Evolutionary conservation across 1,284 basidiomycete genomes (phyloP).

Genomic region (Leccinum ponderosum): DNA sequence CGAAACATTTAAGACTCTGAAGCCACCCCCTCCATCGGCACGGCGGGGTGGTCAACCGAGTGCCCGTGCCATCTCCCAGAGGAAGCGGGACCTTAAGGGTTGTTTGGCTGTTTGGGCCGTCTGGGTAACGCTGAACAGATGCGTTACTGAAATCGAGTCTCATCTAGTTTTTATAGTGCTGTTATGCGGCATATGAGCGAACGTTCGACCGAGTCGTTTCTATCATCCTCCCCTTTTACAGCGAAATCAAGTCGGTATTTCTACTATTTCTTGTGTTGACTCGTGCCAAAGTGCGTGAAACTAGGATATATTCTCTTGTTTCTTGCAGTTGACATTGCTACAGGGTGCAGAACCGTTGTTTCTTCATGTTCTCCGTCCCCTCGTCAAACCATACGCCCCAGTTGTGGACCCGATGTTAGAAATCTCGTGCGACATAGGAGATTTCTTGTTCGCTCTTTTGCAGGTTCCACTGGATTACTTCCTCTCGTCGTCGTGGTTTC

Average conservation of each 20-base stretch:
- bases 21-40: slow-evolving; percentile 58
- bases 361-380: slow-evolving; percentile 69
- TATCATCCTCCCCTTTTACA: slow-evolving; percentile 76
- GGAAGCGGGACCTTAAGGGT: slow-evolving; percentile 82
- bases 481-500: slow-evolving; percentile 44
- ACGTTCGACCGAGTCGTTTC: slow-evolving; percentile 60
- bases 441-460: slow-evolving; percentile 59
- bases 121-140: slow-evolving; percentile 55
- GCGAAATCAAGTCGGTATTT: slow-evolving; percentile 70
- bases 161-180: slow-evolving; percentile 47
- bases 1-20: slow-evolving; percentile 80
- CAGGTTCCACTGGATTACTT: slow-evolving; percentile 53
- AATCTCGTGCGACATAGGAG: slow-evolving; percentile 56
- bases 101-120: slow-evolving; percentile 80
- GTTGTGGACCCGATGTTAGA: slow-evolving; percentile 64
- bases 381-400: slow-evolving; percentile 65
- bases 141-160: slow-evolving; percentile 15
- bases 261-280: slow-evolving; percentile 73
- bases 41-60: slow-evolving; percentile 64
- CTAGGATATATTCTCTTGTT: slow-evolving; percentile 1
- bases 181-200: slow-evolving; percentile 63
- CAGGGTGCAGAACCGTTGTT: slow-evolving; percentile 81
- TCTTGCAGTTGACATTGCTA: slow-evolving; percentile 14
- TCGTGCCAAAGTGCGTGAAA: slow-evolving; percentile 64
- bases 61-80: slow-evolving; percentile 62